These are phyloP conservation scores for Asterophora lycoperdoides DNA, from an alignment of 768 basidiomycete species.

Conservation along the genomic window DNA sequence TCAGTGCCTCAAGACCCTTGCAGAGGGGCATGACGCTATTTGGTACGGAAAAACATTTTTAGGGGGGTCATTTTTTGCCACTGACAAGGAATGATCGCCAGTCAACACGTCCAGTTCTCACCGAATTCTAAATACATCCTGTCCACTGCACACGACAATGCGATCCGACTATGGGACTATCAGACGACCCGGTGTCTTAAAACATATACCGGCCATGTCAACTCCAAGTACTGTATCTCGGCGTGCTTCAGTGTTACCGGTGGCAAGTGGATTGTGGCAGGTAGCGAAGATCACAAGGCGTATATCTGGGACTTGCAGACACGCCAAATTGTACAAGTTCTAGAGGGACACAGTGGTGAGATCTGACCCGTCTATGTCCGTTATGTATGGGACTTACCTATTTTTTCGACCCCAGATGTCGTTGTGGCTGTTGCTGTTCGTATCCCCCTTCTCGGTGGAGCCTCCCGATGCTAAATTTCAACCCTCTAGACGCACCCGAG, in stretches of 20 bases:
- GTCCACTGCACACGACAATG: constrained; percentile 89
- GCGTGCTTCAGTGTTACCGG: constrained; percentile 83
- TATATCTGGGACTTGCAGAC: constrained; percentile 92
- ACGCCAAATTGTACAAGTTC: constrained; percentile 75
- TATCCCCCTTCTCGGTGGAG: constrained; percentile 4
- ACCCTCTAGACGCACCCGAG: constrained; percentile 69
- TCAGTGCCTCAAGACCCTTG: constrained; percentile 94
- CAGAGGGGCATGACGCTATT: constrained; percentile 83
- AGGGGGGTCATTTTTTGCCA: not conserved
- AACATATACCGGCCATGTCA: constrained; percentile 81
- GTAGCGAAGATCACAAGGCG: constrained; percentile 86
- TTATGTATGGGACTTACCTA: not conserved
- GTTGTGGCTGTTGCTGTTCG: constrained; percentile 78
- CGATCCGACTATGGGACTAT: constrained; percentile 94
- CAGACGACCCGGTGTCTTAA: constrained; percentile 88
- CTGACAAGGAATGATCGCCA: constrained; percentile 22
- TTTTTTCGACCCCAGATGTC: constrained; percentile 41
- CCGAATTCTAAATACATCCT: constrained; percentile 95
- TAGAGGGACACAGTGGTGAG: constrained; percentile 72
- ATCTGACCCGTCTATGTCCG: constrained; percentile 5
- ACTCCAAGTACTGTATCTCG: constrained; percentile 79
- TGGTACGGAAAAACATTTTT: constrained; percentile 44
- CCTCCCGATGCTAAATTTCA: constrained; percentile 5
- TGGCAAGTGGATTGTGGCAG: constrained; percentile 87
- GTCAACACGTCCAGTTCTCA: constrained; percentile 90